phyloP scores from a whole-genome alignment of 2,329 filamentous ascomycete species.

The Lithohypha guttulata region DNA sequence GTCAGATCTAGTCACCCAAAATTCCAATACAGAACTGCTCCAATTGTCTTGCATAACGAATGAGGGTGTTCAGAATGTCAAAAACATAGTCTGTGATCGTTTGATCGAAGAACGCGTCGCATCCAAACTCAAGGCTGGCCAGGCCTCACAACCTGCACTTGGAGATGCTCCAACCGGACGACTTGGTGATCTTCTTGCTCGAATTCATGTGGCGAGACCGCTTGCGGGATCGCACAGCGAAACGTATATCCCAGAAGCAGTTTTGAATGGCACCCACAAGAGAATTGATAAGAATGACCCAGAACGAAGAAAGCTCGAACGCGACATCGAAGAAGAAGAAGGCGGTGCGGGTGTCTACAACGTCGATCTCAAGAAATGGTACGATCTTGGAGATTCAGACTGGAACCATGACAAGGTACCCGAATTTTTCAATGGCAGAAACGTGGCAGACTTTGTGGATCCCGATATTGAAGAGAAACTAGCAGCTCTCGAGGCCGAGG shows the following conservation, averaged over 20 bases:
- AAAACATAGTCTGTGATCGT: conserved; percentile 88
- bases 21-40: conserved; percentile 82
- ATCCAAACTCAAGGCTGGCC: conserved; percentile 85
- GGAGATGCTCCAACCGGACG: conserved; percentile 68
- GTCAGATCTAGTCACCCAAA: conserved; percentile 62
- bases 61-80: conserved; percentile 86
- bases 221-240: conserved; percentile 69
- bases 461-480: conserved; percentile 93
- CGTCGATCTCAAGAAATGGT: conserved; percentile 81
- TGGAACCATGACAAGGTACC: conserved; percentile 97
- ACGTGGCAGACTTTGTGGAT: conserved; percentile 94
- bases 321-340: conserved; percentile 81
- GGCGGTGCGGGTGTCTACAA: conserved; percentile 95
- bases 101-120: conserved; percentile 86
- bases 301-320: conserved; percentile 65
- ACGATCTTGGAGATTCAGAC: conserved; percentile 72
- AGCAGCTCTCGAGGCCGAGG: conserved; percentile 83
- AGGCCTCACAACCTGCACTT: conserved; percentile 70
- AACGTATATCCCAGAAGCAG: conserved; percentile 77
- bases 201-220: conserved; percentile 95
- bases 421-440: conserved; percentile 89
- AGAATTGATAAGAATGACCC: conserved; percentile 89
- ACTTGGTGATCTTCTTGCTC: conserved; percentile 77
- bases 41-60: conserved; percentile 91
- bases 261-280: conserved; percentile 54